Evolutionary conservation across 1,139 yeast species (phyloP), one percentile per base, ranked within the genome.

Genomic region (Keqinozyma sinolaborantium): DNA sequence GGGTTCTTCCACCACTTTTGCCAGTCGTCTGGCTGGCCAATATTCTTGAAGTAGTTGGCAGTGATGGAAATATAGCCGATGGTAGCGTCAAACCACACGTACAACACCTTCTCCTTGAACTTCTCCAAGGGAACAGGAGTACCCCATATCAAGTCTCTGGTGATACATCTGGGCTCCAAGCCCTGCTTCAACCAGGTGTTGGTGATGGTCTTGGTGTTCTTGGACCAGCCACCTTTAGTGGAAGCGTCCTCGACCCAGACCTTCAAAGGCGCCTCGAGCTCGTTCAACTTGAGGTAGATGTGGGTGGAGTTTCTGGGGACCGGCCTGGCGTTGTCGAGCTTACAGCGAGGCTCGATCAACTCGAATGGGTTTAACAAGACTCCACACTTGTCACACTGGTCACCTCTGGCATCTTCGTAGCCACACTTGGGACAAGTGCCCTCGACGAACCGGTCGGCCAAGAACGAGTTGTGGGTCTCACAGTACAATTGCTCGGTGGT

Each of bases 31-130:
- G 55, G 43, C 26, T 45, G 45, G 23, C 51, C 50, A 35, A 79
- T 70, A 27, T 53, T 55, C 37, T 84, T 74, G 41, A 88, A 83
- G 62, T 90, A 94, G 59, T 83, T 84, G 20, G 97, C 97, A 25
- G 99, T 94, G 51, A 92, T 92, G 33, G 97, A 87, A 40, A 90
- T 80, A 57, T 92, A 92, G 26, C 99, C 99, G 47, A 92, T 90
- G 29, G 96, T 78, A 28, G 99, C 99, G 64, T 92, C 99, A 48
- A 92, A 92, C 99, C 99, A 92, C 39, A 92, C 99, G 53, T 92
- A 92, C 52, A 92, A 70, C 11, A 92, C 98, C 64, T 92, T 92
- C 32, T 87, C 81, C 45, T 83, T 79, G 64, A 73, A 92, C 28
- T 77, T 79, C 44, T 84, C 48, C 44, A 85, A 66, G 31, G 98